phyloP scores from a whole-genome alignment of 345 rosid genomes.

The Salix caprea region DNA sequence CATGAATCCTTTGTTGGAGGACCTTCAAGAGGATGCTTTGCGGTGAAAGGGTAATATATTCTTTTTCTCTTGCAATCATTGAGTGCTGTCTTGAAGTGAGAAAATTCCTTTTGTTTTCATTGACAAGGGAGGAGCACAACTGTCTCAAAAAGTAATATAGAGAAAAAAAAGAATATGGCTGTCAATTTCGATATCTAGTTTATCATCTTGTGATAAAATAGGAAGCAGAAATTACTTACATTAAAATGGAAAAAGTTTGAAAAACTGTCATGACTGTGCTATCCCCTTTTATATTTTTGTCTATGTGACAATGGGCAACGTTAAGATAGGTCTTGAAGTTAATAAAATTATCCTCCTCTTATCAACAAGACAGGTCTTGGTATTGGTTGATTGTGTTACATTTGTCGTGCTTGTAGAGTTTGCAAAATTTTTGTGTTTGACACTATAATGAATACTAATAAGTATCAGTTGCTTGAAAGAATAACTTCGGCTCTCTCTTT shows the following conservation, averaged over 20 bases:
- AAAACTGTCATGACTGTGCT: neutral
- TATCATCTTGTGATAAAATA: neutral
- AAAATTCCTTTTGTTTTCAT: neutral
- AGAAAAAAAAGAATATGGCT: neutral
- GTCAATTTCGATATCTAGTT: neutral
- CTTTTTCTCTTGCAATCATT: neutral
- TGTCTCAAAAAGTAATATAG: neutral
- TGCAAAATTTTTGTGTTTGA: neutral
- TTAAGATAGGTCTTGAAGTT: neutral
- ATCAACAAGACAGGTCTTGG: neutral
- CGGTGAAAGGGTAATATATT: constrained; percentile 13
- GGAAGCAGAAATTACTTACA: neutral
- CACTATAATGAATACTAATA: neutral
- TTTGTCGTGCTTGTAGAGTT: neutral
- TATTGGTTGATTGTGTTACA: neutral
- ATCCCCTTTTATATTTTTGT: neutral
- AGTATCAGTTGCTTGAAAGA: neutral
- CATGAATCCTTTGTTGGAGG: neutral
- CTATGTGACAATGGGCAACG: neutral
- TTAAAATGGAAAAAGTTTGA: neutral
- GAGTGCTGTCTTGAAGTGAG: neutral
- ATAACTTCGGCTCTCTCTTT: neutral
- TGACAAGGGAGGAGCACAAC: neutral
- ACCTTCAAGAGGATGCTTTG: neutral
- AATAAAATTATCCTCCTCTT: neutral